Evolutionary conservation across 2,329 filamentous ascomycete genomes (phyloP).

Genomic region (Hypoxylon rubiginosum): DNA sequence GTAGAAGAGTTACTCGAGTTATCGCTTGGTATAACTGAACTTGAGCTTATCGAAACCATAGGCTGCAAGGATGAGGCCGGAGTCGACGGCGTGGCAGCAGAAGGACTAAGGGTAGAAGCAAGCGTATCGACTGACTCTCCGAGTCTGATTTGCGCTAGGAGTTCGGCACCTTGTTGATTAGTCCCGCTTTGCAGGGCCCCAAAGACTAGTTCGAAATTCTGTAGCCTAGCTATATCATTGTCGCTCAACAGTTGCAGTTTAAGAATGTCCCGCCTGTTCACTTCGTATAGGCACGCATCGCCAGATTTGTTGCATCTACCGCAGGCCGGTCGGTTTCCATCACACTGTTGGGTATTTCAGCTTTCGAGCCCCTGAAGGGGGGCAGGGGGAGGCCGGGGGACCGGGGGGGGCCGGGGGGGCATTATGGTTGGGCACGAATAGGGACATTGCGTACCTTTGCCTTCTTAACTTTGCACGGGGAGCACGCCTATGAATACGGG

Average conservation of each 20-base stretch:
- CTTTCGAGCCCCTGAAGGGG: not conserved
- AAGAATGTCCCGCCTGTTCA: conserved; percentile 36
- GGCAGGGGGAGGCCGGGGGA: too few relatives aligned
- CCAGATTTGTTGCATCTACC: conserved; percentile 33
- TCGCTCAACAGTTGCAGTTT: conserved; percentile 35
- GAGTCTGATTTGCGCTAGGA: conserved; percentile 30
- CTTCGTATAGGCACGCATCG: conserved; percentile 38
- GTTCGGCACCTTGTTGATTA: conserved; percentile 18
- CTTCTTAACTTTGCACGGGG: conserved; percentile 37
- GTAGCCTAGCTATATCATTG: conserved; percentile 27
- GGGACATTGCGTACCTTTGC: conserved; percentile 26
- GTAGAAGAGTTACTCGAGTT: conserved; percentile 7
- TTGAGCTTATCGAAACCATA: not conserved
- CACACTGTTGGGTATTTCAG: conserved; percentile 31
- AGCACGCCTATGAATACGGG: conserved; percentile 31
- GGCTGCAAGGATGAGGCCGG: conserved; percentile 4
- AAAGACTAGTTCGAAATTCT: conserved; percentile 26
- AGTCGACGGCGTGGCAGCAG: not conserved
- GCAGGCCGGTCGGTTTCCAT: conserved; percentile 33
- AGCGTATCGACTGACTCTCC: conserved; percentile 25
- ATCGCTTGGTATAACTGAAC: not conserved
- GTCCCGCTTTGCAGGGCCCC: conserved; percentile 24
- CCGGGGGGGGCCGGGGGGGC: too few relatives aligned
- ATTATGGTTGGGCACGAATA: not conserved
- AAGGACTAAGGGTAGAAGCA: conserved; percentile 12